phyloP scores from a whole-genome alignment of 352 stramenopile species.

The Aphanomyces cochlioides region DNA sequence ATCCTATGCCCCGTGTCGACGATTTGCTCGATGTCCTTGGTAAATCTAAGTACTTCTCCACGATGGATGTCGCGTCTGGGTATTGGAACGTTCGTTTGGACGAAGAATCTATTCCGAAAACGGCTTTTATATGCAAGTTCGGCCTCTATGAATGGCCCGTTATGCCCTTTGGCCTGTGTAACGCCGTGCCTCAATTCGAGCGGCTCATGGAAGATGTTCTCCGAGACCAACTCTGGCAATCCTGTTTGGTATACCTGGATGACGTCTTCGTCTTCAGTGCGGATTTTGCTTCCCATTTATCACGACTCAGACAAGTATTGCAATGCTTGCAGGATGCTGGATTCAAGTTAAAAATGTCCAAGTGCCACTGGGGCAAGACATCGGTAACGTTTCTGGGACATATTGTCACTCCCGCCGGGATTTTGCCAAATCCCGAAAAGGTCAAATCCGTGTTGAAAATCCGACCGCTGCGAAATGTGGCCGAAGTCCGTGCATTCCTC shows the following conservation, averaged over 20 bases:
- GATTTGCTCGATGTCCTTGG: background rate
- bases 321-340: background rate
- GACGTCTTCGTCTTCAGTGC: background rate
- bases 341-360: conserved; percentile 11
- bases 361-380: conserved; percentile 5
- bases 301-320: background rate
- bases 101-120: background rate
- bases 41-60: background rate
- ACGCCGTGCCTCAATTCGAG: conserved; percentile 4
- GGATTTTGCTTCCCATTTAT: background rate
- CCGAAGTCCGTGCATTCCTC: background rate
- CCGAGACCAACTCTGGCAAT: background rate
- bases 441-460: background rate
- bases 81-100: background rate
- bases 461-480: background rate
- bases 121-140: background rate
- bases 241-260: background rate
- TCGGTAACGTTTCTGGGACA: background rate
- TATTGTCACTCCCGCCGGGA: background rate
- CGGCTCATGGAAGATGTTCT: conserved; percentile 4
- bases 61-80: background rate
- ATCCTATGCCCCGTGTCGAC: background rate
- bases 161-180: background rate
- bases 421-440: conserved; percentile 6
- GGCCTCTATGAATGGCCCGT: background rate